A percentile compares a stretch with the other conserved stretches of the same genome.
Evolutionary conservation across 495 filamentous ascomycete species (phyloP).

Genomic region (Neurospora sp.): DNA sequence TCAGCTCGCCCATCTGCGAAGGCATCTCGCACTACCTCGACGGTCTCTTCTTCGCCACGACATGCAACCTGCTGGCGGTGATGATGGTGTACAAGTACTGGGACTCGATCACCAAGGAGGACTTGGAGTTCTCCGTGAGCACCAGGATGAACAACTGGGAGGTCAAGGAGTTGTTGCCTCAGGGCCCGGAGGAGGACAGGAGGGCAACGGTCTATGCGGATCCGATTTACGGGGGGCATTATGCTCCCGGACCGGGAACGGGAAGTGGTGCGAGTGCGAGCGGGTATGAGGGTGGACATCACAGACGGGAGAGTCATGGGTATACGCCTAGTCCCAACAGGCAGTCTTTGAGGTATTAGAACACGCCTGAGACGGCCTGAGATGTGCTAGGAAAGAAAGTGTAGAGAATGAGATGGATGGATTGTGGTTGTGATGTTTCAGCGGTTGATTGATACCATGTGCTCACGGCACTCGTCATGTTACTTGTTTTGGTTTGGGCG

Average conservation of each 20-base stretch:
- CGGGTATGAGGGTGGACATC: not conserved
- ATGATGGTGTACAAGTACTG: conserved; percentile 99
- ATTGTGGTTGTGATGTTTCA: not conserved
- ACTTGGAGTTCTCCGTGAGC: conserved; percentile 95
- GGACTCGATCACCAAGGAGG: conserved; percentile 98
- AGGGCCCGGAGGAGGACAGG: conserved; percentile 67
- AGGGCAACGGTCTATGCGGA: conserved; percentile 70
- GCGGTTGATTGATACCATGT: not conserved
- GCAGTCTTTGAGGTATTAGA: not conserved
- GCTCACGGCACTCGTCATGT: not conserved
- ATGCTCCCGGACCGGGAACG: not conserved
- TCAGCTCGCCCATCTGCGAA: conserved; percentile 77
- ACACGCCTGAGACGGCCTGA: not conserved
- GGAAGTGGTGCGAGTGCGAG: not conserved
- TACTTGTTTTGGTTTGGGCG: not conserved
- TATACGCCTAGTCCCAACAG: not conserved
- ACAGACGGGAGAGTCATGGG: not conserved
- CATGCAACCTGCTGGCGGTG: conserved; percentile 86
- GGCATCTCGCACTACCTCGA: conserved; percentile 87
- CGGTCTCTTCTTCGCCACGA: conserved; percentile 87
- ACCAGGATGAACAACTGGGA: conserved; percentile 96
- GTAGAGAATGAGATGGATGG: not conserved
- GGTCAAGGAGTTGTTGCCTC: conserved; percentile 72
- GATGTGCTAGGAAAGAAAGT: not conserved
- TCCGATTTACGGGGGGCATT: conserved; percentile 26